Evolutionary conservation across 208 protist species (phyloP), one percentile per base, ranked within the genome.

Genomic region (Strigomonas galati): DNA sequence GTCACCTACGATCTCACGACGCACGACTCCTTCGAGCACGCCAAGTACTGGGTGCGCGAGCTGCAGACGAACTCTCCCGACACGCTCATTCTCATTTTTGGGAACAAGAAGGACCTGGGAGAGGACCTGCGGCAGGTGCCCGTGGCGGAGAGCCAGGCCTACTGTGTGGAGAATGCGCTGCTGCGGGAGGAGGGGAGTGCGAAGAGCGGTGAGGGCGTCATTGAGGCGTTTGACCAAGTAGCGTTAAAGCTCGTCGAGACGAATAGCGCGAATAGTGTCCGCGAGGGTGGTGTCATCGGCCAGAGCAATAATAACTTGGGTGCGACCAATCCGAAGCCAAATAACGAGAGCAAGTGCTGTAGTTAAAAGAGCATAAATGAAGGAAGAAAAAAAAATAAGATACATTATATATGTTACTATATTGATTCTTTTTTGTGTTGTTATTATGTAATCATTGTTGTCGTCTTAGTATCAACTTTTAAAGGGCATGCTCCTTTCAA

Each of bases 1-100:
- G 83, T 99, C 0, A 97, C 98, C 21, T 99, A 99, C 75, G 98
- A 99, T 60, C 92, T 99, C 52, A 97, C 95, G 27, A 91, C 97
- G 59, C 67, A 83, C 58, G 92, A 98, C 46, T 96, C 89, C 35
- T 98, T 95, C 76, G 84, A 92, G 53, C 96, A 91, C 53, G 97
- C 97, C 32, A 92, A 97, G 70, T 91, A 94, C 65, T 99, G 98
- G 98, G 93, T 98, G 30, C 95, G 92, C 23, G 97, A 99, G 82
- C 84, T 99, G 54, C 71, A 91, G 4, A 79, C 85, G 9, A 89
- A 93, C 63, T 87, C 81, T 5, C 87, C 87, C 26, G 93, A 98
- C 63, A 97, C 98, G 21, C 64, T 89, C 23, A 81, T 99, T 31
- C 81, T 78, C 62, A 89, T 99, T 27, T 87, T 94, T 2, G 97